phyloP scores from a whole-genome alignment of 2,329 filamentous ascomycete species.

The Aspergillus terreus region DNA sequence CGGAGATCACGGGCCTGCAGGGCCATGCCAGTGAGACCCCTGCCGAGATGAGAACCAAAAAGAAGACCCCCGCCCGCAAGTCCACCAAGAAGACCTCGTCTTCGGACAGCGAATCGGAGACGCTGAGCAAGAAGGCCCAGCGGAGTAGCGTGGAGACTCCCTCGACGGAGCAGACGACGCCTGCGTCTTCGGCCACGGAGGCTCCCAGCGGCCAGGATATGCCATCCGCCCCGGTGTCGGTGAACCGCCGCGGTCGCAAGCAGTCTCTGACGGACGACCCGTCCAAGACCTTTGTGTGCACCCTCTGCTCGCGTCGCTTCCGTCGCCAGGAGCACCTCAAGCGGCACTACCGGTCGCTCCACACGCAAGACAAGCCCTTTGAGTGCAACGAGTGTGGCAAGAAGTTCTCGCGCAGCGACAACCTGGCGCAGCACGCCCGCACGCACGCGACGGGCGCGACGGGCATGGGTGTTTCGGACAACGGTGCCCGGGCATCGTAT shows the following conservation, averaged over 20 bases:
- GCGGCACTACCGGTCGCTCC: conserved; percentile 95
- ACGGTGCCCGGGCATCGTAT: conserved; percentile 48
- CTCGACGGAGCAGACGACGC: conserved; percentile 40
- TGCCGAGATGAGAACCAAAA: conserved; percentile 47
- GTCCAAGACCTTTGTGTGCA: conserved; percentile 97
- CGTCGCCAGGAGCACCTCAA: conserved; percentile 97
- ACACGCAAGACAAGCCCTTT: conserved; percentile 98
- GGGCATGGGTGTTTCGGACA: conserved; percentile 82
- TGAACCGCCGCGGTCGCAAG: conserved; percentile 93
- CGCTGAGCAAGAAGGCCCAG: conserved; percentile 26
- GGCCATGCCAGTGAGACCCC: conserved; percentile 42
- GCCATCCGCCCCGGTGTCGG: conserved; percentile 46
- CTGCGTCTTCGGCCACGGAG: conserved; percentile 45
- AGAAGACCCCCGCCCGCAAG: conserved; percentile 41
- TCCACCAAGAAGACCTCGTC: conserved; percentile 27
- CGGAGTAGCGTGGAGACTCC: conserved; percentile 35
- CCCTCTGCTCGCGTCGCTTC: conserved; percentile 94
- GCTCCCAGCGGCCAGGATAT: conserved; percentile 43
- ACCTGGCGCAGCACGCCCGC: conserved; percentile 90
- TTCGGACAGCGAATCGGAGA: conserved; percentile 29
- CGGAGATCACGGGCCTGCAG: conserved; percentile 26
- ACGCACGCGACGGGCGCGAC: conserved; percentile 89
- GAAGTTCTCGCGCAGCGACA: conserved; percentile 98
- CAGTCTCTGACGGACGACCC: conserved; percentile 97
- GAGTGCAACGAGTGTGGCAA: conserved; percentile 97